A percentile compares a stretch with the other conserved stretches of the same genome.
phyloP scores from a whole-genome alignment of 192 early-diverging fungal species.

The Dispira parvispora region DNA sequence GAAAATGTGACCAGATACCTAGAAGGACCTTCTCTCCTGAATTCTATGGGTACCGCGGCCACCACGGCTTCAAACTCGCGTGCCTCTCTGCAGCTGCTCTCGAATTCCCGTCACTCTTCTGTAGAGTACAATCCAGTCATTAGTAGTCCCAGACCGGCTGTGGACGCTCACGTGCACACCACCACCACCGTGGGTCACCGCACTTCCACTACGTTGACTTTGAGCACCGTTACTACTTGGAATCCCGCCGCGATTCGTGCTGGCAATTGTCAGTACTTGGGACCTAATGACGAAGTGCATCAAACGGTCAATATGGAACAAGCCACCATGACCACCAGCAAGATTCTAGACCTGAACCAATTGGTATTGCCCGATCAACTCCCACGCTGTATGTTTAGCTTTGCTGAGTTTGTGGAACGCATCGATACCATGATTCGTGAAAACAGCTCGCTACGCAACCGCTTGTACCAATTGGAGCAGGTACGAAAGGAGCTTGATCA shows the following conservation, averaged over 20 bases:
- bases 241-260: not conserved
- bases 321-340: slow-evolving; percentile 1
- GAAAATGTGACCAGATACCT: not conserved
- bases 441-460: not conserved
- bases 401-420: slow-evolving; percentile 11
- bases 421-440: slow-evolving; percentile 7
- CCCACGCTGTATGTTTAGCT: slow-evolving; percentile 8
- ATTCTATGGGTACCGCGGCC: not conserved
- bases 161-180: not conserved
- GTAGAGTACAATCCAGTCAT: slow-evolving; percentile 1
- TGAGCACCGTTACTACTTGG: slow-evolving; percentile 8
- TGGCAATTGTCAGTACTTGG: not conserved
- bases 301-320: not conserved
- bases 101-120: not conserved
- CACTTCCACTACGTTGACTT: not conserved
- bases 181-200: not conserved
- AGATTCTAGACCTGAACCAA: not conserved
- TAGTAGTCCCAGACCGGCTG: not conserved
- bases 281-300: not conserved
- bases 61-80: not conserved
- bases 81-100: not conserved
- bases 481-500: slow-evolving; percentile 9
- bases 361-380: slow-evolving; percentile 9
- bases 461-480: not conserved
- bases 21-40: not conserved